Evolutionary conservation across 306 rosid genomes (phyloP), one percentile per base, ranked within the genome.

Genomic region (Fagus crenata): DNA sequence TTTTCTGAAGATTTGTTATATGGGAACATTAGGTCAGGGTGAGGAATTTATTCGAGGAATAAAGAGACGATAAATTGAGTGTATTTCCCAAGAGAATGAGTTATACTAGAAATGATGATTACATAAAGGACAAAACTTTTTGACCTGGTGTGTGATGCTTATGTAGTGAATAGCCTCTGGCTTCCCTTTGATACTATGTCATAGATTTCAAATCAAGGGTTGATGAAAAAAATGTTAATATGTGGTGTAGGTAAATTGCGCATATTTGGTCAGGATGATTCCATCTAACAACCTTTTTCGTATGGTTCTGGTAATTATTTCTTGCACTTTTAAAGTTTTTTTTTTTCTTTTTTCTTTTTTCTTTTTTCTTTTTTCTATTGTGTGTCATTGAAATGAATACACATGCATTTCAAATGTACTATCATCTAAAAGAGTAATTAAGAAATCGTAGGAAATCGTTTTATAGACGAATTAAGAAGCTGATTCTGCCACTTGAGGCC

Each of bases 1-100:
- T 39, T 75, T 79, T 49, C 5, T 4, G 28, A 51, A 37, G 17
- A 12, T 6, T 36, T 46, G 51, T 46, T 5, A 67, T 18, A 4
- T 6, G 65, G 46, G 18, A 73, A 70, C 67, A 37, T 35, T 36
- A 69, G 51, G 54, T 69, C 56, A 53, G 49, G 77, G 60, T 67
- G 77, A 42, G 67, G 75, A 78, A 78, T 71, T 75, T 71, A 75
- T 77, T 73, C 82, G 13, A 33, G 43, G 73, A 56, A 76, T 11
- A 32, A 72, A 75, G 35, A 51, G 56, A 51, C 1, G 64, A 67
- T 35, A 41, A 18, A 35, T 54, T 35, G 22, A 15, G 73, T 54
- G 53, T 61, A 60, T 72, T 56, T 72, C 31, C 70, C 15, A 8
- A 70, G 72, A 69, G 32, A 80, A 58, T 61, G n/a, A n/a, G n/a